Conservation (phyloP, 2,329 filamentous ascomycete genomes). For the Drechslerella dactyloides region DNA sequence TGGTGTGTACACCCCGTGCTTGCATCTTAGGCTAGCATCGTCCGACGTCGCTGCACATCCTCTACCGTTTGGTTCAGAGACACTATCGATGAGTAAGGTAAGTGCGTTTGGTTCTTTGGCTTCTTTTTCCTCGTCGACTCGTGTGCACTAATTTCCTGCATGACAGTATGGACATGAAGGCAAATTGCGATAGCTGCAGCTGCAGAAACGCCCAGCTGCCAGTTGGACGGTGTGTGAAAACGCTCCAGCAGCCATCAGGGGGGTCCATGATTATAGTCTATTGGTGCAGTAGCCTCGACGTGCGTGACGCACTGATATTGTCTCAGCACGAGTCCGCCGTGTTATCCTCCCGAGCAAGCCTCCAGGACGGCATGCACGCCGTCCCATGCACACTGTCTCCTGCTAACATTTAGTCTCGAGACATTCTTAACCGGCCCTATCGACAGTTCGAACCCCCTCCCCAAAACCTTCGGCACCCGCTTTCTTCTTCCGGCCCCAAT, state of each 20-base stretch:
- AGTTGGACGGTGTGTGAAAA: not conserved
- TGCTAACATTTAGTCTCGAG: too few species aligned
- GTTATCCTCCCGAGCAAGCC: not conserved
- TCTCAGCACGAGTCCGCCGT: not conserved
- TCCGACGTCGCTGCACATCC: too few species aligned
- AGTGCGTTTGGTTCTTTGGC: not conserved
- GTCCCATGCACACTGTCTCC: too few species aligned
- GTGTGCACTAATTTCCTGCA: not conserved
- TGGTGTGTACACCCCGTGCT: not conserved
- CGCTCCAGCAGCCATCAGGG: not conserved
- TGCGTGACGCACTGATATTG: not conserved
- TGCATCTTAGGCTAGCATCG: not conserved
- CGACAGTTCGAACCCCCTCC: slow-evolving; percentile 4
- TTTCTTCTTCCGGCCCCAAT: slow-evolving; percentile 29
- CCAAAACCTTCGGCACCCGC: slow-evolving; percentile 14
- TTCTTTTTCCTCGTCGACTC: not conserved
- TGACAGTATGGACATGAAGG: not conserved
- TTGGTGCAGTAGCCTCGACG: not conserved
- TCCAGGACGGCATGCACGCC: not conserved
- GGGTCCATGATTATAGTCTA: not conserved
- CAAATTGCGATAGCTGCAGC: not conserved
- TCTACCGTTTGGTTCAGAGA: not conserved
- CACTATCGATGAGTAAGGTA: not conserved
- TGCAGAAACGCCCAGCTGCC: not conserved
- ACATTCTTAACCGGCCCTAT: not conserved